These are phyloP conservation scores for Nepenthes gracilis DNA, from an alignment of 148 eudicot genomes.

Conservation along the genomic window DNA sequence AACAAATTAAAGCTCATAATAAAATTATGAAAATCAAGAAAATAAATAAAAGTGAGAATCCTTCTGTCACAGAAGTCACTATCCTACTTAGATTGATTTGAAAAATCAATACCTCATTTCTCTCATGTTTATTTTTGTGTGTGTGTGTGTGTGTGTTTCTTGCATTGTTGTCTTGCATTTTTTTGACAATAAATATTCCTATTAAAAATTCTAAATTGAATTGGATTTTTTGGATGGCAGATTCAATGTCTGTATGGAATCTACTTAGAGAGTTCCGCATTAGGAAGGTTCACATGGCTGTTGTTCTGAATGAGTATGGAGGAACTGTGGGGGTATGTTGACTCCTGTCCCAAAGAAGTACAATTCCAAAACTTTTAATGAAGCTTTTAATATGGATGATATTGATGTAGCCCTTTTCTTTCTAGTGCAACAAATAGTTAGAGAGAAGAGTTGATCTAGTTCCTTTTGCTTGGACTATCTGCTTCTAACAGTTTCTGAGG, in stretches of 20 bases:
- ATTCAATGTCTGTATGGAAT: conserved; percentile 99
- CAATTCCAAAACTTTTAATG: conserved; percentile 1
- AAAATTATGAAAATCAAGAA: no score
- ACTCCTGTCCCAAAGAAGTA: background rate
- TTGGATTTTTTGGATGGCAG: conserved; percentile 23
- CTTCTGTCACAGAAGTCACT: no score
- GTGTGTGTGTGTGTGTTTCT: no score
- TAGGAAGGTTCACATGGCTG: conserved; percentile 98
- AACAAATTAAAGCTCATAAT: no score
- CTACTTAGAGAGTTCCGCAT: conserved; percentile 98
- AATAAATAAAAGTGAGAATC: no score
- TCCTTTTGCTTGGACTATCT: background rate
- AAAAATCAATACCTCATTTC: no score
- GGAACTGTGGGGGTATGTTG: conserved; percentile 94
- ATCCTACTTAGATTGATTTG: no score
- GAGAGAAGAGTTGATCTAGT: no score
- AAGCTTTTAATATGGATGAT: background rate
- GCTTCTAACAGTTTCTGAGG: background rate
- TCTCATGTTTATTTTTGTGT: no score
- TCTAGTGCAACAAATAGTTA: no score
- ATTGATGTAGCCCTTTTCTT: no score
- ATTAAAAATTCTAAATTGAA: background rate
- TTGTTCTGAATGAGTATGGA: conserved; percentile 96
- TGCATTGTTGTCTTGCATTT: background rate
- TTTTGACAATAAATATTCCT: conserved; percentile 8